Evolutionary conservation across 768 basidiomycete species (phyloP).

Genomic region (Auricularia sp.): DNA sequence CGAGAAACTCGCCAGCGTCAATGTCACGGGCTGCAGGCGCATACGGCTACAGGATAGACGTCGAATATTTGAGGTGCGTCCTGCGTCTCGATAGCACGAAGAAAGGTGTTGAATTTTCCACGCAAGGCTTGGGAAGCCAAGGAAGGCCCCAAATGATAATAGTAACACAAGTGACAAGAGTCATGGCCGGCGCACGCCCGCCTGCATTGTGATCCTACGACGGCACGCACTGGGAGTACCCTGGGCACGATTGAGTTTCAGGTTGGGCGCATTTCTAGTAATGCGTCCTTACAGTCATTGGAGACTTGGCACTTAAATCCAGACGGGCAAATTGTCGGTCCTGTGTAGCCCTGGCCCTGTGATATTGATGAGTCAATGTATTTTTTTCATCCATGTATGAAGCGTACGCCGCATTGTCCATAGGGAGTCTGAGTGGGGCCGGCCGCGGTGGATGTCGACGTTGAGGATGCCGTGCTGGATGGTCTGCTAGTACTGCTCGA

Average conservation of each 20-base stretch:
- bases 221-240: conserved; percentile 37
- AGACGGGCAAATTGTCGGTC: conserved; percentile 23
- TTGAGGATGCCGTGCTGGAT: conserved; percentile 9
- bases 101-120: too few relatives aligned
- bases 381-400: not conserved
- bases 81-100: too few relatives aligned
- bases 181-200: too few relatives aligned
- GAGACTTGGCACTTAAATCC: conserved; percentile 24
- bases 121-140: too few relatives aligned
- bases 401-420: conserved; percentile 32
- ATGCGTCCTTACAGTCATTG: conserved; percentile 30
- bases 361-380: not conserved
- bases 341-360: conserved; percentile 28
- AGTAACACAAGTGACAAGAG: too few relatives aligned
- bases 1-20: conserved; percentile 37
- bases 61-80: conserved; percentile 52
- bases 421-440: conserved; percentile 23
- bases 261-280: not conserved
- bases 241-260: conserved; percentile 15
- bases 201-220: not conserved
- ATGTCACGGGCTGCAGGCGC: conserved; percentile 59
- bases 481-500: not conserved
- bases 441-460: conserved; percentile 13
- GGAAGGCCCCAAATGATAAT: too few relatives aligned
- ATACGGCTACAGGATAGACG: conserved; percentile 48